Base-by-base conservation (phyloP, 2,329 filamentous ascomycete genomes). In the Penicillium sclerotigenum region DNA sequence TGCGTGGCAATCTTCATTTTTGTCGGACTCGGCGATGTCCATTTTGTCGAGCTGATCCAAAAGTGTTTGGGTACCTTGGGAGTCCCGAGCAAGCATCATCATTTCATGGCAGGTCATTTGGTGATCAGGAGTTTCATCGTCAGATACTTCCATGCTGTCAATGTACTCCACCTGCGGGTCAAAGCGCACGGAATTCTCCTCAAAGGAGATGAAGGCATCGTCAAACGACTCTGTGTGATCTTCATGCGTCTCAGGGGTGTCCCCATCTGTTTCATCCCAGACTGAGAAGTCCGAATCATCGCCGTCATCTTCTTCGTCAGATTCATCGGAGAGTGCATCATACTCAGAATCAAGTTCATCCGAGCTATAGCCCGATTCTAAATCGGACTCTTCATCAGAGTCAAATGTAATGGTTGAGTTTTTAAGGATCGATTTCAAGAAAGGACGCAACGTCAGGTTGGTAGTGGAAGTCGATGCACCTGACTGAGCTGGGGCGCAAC, bases 71-170 rank as follows among this genome's bases (percentile, higher is more conserved):
- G 65, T 50, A 20, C 49, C 60, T 33, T 65, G 61, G 11, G 68
- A 68, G 47, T 66, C 61, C 42, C 65, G 60, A 11, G 72, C 68
- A 29, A 71, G 61, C 36, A 69, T 64, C 67, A 76, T 75, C 61
- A 74, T 67, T 59, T 77, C 75, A 59, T 77, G 75, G 49, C 69
- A 69, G 10, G 75, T 77, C 68, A 75, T 71, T 36, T 69, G 65
- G 16, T 57, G 38, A 18, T 62, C 60, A 13, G 60, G 31, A 11
- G 65, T 63, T 13, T 73, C 63, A 18, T 64, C 60, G n/a, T 69
- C 68, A 9, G 65, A 46, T 36, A 57, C 45, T 29, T 68, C 63
- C 20, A 65, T 56, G 1, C 64, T 64, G 28, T 73, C 73, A 43
- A 74, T 73, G 59, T 73, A 75, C 29, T 65, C 56, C 24, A 75